Conservation (phyloP, 192 early-diverging fungal species). For the Mortierella antarctica region DNA sequence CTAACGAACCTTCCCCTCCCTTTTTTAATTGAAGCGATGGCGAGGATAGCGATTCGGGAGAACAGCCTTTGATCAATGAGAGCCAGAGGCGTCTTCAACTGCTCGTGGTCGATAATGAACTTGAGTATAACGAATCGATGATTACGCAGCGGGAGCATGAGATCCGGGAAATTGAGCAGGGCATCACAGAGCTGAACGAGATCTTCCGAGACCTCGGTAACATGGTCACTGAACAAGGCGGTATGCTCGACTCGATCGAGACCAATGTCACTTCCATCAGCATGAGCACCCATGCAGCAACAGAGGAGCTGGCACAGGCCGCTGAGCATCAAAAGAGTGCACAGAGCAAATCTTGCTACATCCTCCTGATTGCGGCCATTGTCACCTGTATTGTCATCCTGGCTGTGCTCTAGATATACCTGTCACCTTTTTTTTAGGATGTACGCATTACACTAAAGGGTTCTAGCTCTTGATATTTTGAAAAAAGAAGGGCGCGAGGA, state of each 20-base stretch:
- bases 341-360: conserved; percentile 83
- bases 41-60: conserved; percentile 54
- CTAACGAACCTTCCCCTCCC: not conserved
- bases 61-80: conserved; percentile 70
- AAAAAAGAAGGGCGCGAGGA: not conserved
- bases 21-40: conserved; percentile 47
- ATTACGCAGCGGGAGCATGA: conserved; percentile 95
- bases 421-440: not conserved
- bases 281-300: conserved; percentile 82
- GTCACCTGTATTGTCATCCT: conserved; percentile 60
- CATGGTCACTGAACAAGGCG: conserved; percentile 96
- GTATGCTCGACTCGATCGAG: conserved; percentile 76
- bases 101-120: conserved; percentile 86
- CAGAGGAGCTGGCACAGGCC: conserved; percentile 82
- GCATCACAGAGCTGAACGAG: conserved; percentile 95
- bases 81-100: conserved; percentile 70
- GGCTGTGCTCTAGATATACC: conserved; percentile 31
- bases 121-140: conserved; percentile 94
- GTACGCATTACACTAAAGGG: not conserved
- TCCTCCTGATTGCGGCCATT: conserved; percentile 80
- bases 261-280: conserved; percentile 87
- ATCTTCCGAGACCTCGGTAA: conserved; percentile 97
- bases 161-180: conserved; percentile 91
- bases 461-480: not conserved
- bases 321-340: conserved; percentile 80